Conservation (phyloP, 495 filamentous ascomycete genomes). For the Sordaria brevicollis region DNA sequence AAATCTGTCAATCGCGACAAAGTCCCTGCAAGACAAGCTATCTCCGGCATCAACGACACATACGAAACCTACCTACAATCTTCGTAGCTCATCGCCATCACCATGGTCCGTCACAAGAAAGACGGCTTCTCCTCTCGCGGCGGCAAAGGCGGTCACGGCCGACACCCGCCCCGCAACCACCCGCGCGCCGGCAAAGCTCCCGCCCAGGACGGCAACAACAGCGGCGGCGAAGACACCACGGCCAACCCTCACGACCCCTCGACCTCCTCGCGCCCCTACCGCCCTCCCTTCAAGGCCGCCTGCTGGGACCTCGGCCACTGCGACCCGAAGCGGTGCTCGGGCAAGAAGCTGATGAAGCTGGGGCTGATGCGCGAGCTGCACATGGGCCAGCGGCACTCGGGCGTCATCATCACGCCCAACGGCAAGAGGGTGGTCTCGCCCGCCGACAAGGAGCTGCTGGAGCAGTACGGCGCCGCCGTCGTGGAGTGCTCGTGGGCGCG, state of each 20-base stretch:
- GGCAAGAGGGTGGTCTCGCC: constrained; percentile 75
- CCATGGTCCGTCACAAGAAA: constrained; percentile 92
- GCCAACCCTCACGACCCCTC: constrained; percentile 1
- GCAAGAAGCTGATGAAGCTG: constrained; percentile 82
- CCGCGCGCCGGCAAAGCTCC: constrained; percentile 5
- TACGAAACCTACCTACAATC: background rate
- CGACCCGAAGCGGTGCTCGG: constrained; percentile 93
- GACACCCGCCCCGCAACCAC: constrained; percentile 25
- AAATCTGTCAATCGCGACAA: background rate
- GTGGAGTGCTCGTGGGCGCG: constrained; percentile 97
- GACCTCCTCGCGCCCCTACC: constrained; percentile 34
- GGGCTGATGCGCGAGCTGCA: constrained; percentile 89
- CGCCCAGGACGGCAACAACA: constrained; percentile 20
- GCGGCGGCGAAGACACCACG: constrained; percentile 18
- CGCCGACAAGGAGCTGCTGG: constrained; percentile 67
- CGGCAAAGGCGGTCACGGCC: constrained; percentile 48
- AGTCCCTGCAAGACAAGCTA: background rate
- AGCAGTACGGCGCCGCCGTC: constrained; percentile 85
- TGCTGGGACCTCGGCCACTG: constrained; percentile 98
- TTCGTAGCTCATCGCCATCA: background rate
- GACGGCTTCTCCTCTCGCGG: constrained; percentile 61
- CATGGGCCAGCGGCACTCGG: constrained; percentile 80
- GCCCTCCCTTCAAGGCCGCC: constrained; percentile 71
- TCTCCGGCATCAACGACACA: background rate
- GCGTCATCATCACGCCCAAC: constrained; percentile 89